These are phyloP conservation scores for Fusarium chlamydosporum DNA, from an alignment of 2,329 filamentous ascomycete species.

Conservation along the genomic window DNA sequence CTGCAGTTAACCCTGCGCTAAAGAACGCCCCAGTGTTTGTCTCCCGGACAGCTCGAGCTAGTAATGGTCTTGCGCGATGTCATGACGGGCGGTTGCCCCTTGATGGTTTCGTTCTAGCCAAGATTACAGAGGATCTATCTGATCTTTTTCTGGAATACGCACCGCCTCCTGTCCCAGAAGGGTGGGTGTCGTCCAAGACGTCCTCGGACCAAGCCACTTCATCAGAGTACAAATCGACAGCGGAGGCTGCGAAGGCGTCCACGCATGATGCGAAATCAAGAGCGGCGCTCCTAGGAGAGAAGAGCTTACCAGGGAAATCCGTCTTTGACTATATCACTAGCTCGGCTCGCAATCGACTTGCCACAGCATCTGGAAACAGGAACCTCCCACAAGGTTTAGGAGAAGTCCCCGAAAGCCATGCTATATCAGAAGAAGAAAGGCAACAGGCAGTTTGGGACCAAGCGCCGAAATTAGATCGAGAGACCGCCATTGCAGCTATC, in stretches of 20 bases:
- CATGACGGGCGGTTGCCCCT: conserved; percentile 86
- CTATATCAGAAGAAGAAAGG: conserved; percentile 73
- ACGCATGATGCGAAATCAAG: conserved; percentile 81
- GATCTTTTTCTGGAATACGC: conserved; percentile 62
- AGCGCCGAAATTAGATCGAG: conserved; percentile 75
- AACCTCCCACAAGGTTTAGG: conserved; percentile 84
- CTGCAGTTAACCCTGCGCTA: conserved; percentile 73
- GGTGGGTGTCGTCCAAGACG: conserved; percentile 77
- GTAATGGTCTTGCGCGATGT: conserved; percentile 69
- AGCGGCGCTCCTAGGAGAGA: conserved; percentile 85
- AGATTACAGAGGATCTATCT: conserved; percentile 59
- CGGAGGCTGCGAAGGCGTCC: conserved; percentile 83
- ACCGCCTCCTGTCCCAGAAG: conserved; percentile 77
- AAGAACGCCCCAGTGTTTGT: conserved; percentile 80
- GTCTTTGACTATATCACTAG: conserved; percentile 93
- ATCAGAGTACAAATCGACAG: conserved; percentile 71
- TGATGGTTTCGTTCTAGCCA: conserved; percentile 82
- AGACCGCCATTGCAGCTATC: conserved; percentile 77
- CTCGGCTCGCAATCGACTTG: conserved; percentile 82
- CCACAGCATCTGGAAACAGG: conserved; percentile 78
- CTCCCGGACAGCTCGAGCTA: conserved; percentile 65
- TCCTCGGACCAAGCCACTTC: conserved; percentile 13
- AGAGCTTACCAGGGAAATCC: conserved; percentile 85
- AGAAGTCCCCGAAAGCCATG: conserved; percentile 77
- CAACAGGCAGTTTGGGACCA: conserved; percentile 70